phyloP scores from a whole-genome alignment of 768 basidiomycete species.

The Hygrocybe punicea region DNA sequence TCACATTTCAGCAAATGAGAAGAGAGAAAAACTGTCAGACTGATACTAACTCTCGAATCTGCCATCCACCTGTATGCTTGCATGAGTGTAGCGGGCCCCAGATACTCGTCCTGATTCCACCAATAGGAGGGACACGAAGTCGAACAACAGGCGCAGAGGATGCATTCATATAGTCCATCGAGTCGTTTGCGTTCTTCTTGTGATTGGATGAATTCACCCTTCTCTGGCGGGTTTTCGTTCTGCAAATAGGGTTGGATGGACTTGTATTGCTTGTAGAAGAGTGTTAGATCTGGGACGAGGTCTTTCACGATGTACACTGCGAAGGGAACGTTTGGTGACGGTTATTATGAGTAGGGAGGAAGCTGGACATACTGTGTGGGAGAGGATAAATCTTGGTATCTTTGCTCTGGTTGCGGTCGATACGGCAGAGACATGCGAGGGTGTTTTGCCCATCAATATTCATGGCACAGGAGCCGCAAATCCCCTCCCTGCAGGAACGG shows the following conservation, averaged over 20 bases:
- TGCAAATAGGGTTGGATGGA: conserved; percentile 96
- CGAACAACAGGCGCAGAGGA: conserved; percentile 95
- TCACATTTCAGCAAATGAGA: too few species aligned
- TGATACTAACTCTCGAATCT: conserved; percentile 73
- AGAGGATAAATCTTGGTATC: conserved; percentile 93
- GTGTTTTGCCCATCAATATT: conserved; percentile 99
- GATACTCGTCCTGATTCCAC: conserved; percentile 99
- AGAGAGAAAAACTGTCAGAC: too few species aligned
- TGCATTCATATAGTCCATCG: conserved; percentile 97
- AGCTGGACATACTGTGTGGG: conserved; percentile 77
- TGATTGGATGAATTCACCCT: conserved; percentile 84
- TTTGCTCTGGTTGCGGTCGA: conserved; percentile 70
- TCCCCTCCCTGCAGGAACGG: conserved; percentile 88
- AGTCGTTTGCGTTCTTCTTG: conserved; percentile 91
- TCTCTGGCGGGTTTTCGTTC: conserved; percentile 79
- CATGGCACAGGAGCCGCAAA: conserved; percentile 98
- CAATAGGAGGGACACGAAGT: conserved; percentile 97
- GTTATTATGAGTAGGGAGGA: background rate
- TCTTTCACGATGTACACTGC: conserved; percentile 99
- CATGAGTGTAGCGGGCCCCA: conserved; percentile 94
- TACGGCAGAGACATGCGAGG: conserved; percentile 93
- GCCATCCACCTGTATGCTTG: conserved; percentile 98
- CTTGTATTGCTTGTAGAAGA: conserved; percentile 99
- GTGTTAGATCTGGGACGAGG: conserved; percentile 86
- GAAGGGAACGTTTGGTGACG: background rate